Percentiles rank a stretch among this genome's conserved stretches.
phyloP scores from a whole-genome alignment of 2,329 filamentous ascomycete genomes.

The Nothopassalora personata region DNA sequence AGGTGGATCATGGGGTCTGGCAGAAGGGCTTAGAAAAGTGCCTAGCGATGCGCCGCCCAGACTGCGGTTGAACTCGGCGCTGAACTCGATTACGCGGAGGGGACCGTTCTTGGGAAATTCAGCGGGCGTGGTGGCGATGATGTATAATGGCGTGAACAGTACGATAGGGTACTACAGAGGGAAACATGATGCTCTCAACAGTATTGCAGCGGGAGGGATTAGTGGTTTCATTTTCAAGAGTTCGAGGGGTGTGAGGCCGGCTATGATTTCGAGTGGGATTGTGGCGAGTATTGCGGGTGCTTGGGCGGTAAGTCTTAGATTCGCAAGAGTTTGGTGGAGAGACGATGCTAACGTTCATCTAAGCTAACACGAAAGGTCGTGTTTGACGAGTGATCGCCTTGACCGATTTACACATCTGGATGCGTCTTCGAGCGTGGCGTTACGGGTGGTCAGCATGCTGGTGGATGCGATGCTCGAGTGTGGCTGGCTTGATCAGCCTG shows the following conservation, averaged over 20 bases:
- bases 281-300: conserved; percentile 77
- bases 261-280: conserved; percentile 89
- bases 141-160: conserved; percentile 91
- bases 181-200: conserved; percentile 87
- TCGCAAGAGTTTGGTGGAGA: not conserved
- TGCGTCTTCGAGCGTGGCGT: conserved; percentile 1
- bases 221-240: conserved; percentile 97
- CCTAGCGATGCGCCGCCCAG: conserved; percentile 73
- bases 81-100: conserved; percentile 88
- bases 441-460: not conserved
- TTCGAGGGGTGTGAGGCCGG: conserved; percentile 80
- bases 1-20: conserved; percentile 87
- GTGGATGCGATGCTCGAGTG: not conserved
- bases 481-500: no score
- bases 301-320: conserved; percentile 73
- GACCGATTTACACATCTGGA: not conserved
- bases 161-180: conserved; percentile 72
- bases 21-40: conserved; percentile 75
- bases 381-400: conserved; percentile 13
- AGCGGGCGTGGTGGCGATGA: conserved; percentile 89
- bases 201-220: conserved; percentile 74
- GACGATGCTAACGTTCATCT: conserved; percentile 1
- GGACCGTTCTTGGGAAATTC: conserved; percentile 96
- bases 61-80: conserved; percentile 84
- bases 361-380: conserved; percentile 24